Conservation (phyloP, 148 eudicot genomes). For the Cornus florida region DNA sequence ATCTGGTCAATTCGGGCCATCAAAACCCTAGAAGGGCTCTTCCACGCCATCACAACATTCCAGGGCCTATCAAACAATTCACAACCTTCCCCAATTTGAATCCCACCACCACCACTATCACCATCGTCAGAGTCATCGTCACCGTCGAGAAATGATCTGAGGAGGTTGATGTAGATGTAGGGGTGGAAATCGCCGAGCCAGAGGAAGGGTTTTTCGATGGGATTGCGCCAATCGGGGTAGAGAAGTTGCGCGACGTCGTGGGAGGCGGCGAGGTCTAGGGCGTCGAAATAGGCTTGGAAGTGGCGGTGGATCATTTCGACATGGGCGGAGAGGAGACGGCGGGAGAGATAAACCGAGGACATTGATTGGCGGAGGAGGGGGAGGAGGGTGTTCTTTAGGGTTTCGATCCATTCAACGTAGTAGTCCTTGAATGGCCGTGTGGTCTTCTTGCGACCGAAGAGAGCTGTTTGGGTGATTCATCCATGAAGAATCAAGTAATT, state of each 20-base stretch:
- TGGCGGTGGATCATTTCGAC: conserved; percentile 55
- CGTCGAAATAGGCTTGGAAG: conserved; percentile 62
- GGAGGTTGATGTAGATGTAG: conserved; percentile 66
- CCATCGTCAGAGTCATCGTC: conserved; percentile 13
- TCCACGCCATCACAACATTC: conserved; percentile 50
- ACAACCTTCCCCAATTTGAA: neutral
- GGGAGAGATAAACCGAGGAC: conserved; percentile 40
- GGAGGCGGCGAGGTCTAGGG: conserved; percentile 66
- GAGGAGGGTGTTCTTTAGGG: conserved; percentile 56
- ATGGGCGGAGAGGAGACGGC: conserved; percentile 27
- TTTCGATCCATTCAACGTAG: conserved; percentile 57
- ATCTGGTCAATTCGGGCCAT: conserved; percentile 56
- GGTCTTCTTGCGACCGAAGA: conserved; percentile 44
- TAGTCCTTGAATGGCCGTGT: conserved; percentile 57
- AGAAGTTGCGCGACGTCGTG: conserved; percentile 54
- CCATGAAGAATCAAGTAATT: neutral
- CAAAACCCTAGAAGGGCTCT: conserved; percentile 34
- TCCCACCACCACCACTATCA: conserved; percentile 9
- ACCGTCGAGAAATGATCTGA: conserved; percentile 59
- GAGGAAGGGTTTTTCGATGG: conserved; percentile 70
- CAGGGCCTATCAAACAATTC: conserved; percentile 25
- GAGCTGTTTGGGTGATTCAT: conserved; percentile 14
- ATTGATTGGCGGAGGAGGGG: conserved; percentile 61
- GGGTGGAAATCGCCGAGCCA: conserved; percentile 92
- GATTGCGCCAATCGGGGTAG: conserved; percentile 58